Conservation (phyloP, 768 basidiomycete species). For the Wakefieldia striispora region DNA sequence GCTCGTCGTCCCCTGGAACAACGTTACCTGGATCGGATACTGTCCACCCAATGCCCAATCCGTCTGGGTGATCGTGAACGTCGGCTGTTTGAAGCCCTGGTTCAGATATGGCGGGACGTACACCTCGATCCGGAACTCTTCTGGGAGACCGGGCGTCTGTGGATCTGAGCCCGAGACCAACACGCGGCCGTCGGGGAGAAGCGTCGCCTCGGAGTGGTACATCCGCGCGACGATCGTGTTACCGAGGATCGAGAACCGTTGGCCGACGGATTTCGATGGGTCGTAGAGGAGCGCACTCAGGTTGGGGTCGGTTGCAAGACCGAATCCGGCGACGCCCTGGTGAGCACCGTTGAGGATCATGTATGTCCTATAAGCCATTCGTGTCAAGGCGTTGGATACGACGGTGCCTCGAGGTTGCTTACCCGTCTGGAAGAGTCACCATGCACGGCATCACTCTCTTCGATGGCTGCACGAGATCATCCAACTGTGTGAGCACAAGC, state of each 20-base stretch:
- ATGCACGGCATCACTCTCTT: slow-evolving; percentile 77
- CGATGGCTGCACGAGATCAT: slow-evolving; percentile 46
- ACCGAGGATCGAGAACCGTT: slow-evolving; percentile 64
- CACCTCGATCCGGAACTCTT: slow-evolving; percentile 76
- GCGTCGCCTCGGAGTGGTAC: slow-evolving; percentile 76
- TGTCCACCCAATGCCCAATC: slow-evolving; percentile 62
- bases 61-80: slow-evolving; percentile 51
- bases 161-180: slow-evolving; percentile 78
- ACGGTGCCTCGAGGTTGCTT: not conserved
- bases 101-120: slow-evolving; percentile 88
- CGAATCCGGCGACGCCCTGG: slow-evolving; percentile 72
- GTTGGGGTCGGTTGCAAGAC: slow-evolving; percentile 63
- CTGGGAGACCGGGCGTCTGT: slow-evolving; percentile 47
- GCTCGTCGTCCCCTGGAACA: slow-evolving; percentile 39
- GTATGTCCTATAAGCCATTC: slow-evolving; percentile 54
- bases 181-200: slow-evolving; percentile 73
- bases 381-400: not conserved
- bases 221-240: slow-evolving; percentile 72
- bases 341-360: slow-evolving; percentile 75
- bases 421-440: slow-evolving; percentile 54
- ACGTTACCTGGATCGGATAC: slow-evolving; percentile 50
- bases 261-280: slow-evolving; percentile 53
- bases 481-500: not conserved
- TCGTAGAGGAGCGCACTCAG: slow-evolving; percentile 67
- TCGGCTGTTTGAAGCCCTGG: slow-evolving; percentile 59